Percentiles rank a stretch among this genome's conserved stretches.
Evolutionary conservation across 2,329 filamentous ascomycete species (phyloP).

Genomic region (Aspergillus quadrilineatus): DNA sequence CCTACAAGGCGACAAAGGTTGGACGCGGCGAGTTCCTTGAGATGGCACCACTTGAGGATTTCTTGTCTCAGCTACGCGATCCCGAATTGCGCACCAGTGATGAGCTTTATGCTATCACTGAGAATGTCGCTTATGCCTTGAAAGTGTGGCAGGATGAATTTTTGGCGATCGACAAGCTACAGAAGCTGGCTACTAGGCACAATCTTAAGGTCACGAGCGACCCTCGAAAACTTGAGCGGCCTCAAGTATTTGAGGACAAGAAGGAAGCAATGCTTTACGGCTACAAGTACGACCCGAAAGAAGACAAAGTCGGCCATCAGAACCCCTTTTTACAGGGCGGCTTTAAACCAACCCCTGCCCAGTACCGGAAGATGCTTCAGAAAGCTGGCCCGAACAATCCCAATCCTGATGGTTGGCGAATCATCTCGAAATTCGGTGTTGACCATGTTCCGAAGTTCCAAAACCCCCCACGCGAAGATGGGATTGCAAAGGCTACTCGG

Average conservation of each 20-base stretch:
- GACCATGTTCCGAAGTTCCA: constrained; percentile 39
- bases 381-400: constrained; percentile 36
- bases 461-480: constrained; percentile 31
- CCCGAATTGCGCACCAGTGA: constrained; percentile 47
- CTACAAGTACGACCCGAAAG: constrained; percentile 56
- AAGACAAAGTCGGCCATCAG: constrained; percentile 48
- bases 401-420: constrained; percentile 45
- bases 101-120: constrained; percentile 56
- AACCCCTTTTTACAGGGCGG: constrained; percentile 57
- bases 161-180: constrained; percentile 51
- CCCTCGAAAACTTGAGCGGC: constrained; percentile 52
- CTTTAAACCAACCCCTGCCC: constrained; percentile 45
- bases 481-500: constrained; percentile 32
- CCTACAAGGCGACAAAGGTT: constrained; percentile 34
- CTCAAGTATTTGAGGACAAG: constrained; percentile 56
- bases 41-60: constrained; percentile 36
- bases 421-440: constrained; percentile 37
- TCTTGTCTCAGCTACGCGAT: constrained; percentile 37
- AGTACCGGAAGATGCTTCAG: constrained; percentile 40
- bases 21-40: constrained; percentile 39
- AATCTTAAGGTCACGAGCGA: constrained; percentile 50
- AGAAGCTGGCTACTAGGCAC: constrained; percentile 48
- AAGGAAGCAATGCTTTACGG: constrained; percentile 62
- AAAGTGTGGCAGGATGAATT: constrained; percentile 61
- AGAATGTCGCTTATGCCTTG: constrained; percentile 54